phyloP scores from a whole-genome alignment of 1,139 yeast genomes.

The Suhomyces anneliseae region DNA sequence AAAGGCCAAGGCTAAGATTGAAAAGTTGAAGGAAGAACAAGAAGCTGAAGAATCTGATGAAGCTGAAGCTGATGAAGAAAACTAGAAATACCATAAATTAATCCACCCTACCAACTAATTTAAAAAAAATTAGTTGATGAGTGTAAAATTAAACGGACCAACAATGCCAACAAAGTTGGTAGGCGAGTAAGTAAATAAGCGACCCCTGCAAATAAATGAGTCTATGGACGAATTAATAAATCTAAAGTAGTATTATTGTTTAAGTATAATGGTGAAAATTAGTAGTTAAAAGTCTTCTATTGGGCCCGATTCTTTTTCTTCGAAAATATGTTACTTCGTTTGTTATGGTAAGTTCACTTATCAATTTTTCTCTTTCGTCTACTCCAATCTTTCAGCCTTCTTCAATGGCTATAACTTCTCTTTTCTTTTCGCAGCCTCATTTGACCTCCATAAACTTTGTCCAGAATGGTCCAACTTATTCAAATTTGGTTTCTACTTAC shows the following conservation, averaged over 20 bases:
- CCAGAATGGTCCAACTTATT: not conserved
- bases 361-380: not conserved
- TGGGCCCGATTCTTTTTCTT: too few species aligned
- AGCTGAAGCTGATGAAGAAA: constrained; percentile 22
- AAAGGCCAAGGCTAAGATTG: constrained; percentile 73
- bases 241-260: too few species aligned
- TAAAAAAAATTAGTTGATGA: not conserved
- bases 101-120: not conserved
- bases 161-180: not conserved
- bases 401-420: not conserved
- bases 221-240: too few species aligned
- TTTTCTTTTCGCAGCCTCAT: not conserved
- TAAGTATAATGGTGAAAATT: too few species aligned
- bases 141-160: not conserved
- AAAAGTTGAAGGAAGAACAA: constrained; percentile 54
- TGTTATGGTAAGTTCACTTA: too few species aligned
- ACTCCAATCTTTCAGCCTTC: not conserved
- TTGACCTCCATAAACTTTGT: not conserved
- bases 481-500: not conserved
- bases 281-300: too few species aligned
- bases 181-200: not conserved
- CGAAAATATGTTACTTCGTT: too few species aligned
- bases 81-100: constrained; percentile 11
- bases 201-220: not conserved
- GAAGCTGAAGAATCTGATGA: constrained; percentile 29